Evolutionary conservation across 345 rosid species (phyloP).

Genomic region (Ricinus communis): DNA sequence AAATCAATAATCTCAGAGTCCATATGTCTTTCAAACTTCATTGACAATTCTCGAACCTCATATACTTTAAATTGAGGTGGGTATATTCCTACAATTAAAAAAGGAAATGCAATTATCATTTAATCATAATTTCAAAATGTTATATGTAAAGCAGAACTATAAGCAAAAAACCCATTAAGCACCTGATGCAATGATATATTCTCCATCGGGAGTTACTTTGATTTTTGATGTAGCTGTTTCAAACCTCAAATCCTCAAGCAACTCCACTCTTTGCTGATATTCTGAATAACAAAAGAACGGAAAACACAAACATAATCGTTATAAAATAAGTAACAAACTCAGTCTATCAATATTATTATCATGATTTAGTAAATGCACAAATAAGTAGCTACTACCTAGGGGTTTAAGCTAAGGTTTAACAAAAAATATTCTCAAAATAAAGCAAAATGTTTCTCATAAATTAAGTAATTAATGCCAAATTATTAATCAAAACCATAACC

Average conservation of each 20-base stretch:
- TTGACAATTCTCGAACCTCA: slow-evolving; percentile 62
- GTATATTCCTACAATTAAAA: slow-evolving; percentile 56
- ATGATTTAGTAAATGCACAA: no score
- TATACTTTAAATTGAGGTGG: slow-evolving; percentile 94
- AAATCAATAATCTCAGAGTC: slow-evolving; percentile 88
- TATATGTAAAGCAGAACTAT: slow-evolving; percentile 7
- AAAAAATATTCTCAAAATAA: neutral
- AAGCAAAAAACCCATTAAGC: neutral
- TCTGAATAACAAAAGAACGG: slow-evolving; percentile 29
- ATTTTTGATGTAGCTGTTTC: slow-evolving; percentile 78
- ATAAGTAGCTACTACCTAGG: no score
- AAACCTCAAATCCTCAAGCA: slow-evolving; percentile 83
- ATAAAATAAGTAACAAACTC: neutral
- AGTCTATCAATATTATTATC: neutral
- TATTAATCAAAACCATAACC: no score
- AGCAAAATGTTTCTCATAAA: neutral
- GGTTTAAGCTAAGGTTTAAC: slow-evolving; percentile 7
- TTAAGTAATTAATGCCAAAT: neutral
- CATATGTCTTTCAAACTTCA: slow-evolving; percentile 93
- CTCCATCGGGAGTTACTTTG: slow-evolving; percentile 80
- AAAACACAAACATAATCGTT: neutral
- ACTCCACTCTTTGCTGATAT: slow-evolving; percentile 44
- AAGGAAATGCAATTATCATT: neutral
- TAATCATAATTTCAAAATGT: neutral
- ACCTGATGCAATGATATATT: slow-evolving; percentile 86